Evolutionary conservation across 2,329 filamentous ascomycete species (phyloP).

Genomic region (Xylaria sp.): DNA sequence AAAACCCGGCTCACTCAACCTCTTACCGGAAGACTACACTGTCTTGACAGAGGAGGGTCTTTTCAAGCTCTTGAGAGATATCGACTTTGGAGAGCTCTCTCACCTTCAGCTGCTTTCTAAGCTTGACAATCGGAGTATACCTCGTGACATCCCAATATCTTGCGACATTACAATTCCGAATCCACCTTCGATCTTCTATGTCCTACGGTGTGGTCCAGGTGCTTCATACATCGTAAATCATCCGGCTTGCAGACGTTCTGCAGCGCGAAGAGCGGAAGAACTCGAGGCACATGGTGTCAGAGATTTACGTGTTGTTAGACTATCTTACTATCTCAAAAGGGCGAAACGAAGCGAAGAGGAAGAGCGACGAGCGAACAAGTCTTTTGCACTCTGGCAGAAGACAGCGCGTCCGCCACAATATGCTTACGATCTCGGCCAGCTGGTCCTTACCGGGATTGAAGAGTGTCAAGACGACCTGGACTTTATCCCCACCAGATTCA

Average conservation of each 20-base stretch:
- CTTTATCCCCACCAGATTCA: background rate
- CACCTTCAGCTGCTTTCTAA: background rate
- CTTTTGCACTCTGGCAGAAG: background rate
- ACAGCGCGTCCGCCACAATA: background rate
- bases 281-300: background rate
- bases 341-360: background rate
- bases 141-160: background rate
- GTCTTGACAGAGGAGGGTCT: background rate
- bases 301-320: background rate
- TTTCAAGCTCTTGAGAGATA: background rate
- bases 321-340: background rate
- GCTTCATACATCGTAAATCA: background rate
- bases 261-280: background rate
- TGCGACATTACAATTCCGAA: background rate
- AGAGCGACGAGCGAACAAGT: background rate
- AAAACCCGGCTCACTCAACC: background rate
- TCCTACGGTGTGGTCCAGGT: background rate
- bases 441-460: background rate
- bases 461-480: background rate
- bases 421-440: constrained; percentile 7
- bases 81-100: background rate
- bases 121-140: background rate
- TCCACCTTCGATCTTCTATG: background rate
- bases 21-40: background rate
- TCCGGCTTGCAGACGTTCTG: background rate